Evolutionary conservation across 2,329 filamentous ascomycete species (phyloP).

Genomic region (Beauveria sp.): DNA sequence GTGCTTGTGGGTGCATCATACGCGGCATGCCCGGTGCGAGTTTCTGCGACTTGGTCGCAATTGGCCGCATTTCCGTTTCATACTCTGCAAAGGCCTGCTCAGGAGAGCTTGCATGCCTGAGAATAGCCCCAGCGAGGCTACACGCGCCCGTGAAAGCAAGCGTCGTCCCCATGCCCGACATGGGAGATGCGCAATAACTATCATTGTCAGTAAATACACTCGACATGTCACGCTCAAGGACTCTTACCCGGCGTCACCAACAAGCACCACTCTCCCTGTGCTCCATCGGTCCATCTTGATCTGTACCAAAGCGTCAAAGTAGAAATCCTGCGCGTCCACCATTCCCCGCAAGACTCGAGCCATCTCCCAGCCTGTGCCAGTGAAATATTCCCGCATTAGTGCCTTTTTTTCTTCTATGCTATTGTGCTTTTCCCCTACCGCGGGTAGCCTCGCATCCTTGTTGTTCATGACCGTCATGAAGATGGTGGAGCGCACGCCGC

Average conservation of each 20-base stretch:
- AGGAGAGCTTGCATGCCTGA: slow-evolving; percentile 17
- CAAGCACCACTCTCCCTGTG: slow-evolving; percentile 28
- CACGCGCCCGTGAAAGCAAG: slow-evolving; percentile 40
- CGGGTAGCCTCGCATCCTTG: slow-evolving; percentile 18
- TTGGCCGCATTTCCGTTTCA: slow-evolving; percentile 31
- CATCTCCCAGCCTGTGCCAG: slow-evolving; percentile 39
- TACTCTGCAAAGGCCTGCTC: slow-evolving; percentile 29
- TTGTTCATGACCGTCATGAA: slow-evolving; percentile 24
- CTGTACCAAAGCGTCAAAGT: slow-evolving; percentile 32
- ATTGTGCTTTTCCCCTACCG: slow-evolving; percentile 16
- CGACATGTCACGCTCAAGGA: background rate
- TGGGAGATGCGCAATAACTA: slow-evolving; percentile 34
- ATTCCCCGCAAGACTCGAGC: slow-evolving; percentile 28
- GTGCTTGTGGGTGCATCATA: slow-evolving; percentile 21
- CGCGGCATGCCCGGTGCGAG: slow-evolving; percentile 21
- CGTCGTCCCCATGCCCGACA: slow-evolving; percentile 42
- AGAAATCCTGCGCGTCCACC: slow-evolving; percentile 29
- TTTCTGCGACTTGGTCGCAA: slow-evolving; percentile 32
- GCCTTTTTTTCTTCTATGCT: slow-evolving; percentile 26
- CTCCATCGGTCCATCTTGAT: slow-evolving; percentile 29
- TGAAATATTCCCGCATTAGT: slow-evolving; percentile 31
- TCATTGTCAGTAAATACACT: background rate
- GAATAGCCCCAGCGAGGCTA: slow-evolving; percentile 41
- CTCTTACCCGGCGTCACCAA: slow-evolving; percentile 39
- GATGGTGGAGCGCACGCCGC: slow-evolving; percentile 10